phyloP scores from a whole-genome alignment of 2,329 filamentous ascomycete genomes.

The Trichoderma afroharzianum region DNA sequence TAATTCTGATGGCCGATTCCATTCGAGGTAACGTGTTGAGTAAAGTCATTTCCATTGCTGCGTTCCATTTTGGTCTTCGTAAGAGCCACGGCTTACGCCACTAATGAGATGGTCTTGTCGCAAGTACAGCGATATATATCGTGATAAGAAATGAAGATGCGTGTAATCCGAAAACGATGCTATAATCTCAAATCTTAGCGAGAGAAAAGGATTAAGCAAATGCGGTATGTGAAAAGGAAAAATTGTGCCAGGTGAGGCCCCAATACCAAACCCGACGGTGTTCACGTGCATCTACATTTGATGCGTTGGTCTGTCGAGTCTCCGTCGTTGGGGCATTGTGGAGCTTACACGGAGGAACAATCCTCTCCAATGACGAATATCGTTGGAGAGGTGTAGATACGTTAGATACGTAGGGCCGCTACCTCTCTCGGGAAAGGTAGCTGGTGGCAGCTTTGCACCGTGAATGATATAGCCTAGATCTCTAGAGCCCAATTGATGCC shows the following conservation, averaged over 20 bases:
- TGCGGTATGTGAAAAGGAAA: background rate
- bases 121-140: too few species aligned
- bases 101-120: too few species aligned
- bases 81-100: background rate
- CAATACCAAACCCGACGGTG: background rate
- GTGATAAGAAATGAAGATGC: too few species aligned
- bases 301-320: too few species aligned
- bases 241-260: background rate
- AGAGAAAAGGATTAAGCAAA: too few species aligned
- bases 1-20: background rate
- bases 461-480: background rate
- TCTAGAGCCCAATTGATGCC: background rate
- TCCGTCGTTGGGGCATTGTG: background rate
- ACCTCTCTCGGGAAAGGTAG: too few species aligned
- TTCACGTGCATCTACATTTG: background rate
- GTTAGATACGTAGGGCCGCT: too few species aligned
- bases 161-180: too few species aligned
- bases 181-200: too few species aligned
- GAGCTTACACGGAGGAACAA: too few species aligned
- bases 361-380: too few species aligned
- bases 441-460: background rate
- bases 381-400: too few species aligned
- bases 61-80: background rate
- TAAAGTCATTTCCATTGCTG: background rate
- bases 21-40: background rate